These are phyloP conservation scores for Yamadazyma sp. DNA, from an alignment of 1,139 yeast genomes.

Conservation along the genomic window DNA sequence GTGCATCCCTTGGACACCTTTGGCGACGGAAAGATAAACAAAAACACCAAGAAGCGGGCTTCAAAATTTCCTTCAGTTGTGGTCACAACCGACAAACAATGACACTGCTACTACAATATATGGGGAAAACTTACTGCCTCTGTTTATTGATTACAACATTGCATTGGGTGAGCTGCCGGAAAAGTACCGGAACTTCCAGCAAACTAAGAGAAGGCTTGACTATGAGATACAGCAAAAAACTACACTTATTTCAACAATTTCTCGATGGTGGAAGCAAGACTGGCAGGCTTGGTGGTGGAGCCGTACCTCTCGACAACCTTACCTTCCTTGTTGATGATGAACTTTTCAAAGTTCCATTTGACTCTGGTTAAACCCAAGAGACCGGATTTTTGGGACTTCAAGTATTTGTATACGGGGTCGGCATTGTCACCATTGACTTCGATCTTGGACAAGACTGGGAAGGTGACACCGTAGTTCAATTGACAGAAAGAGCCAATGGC, in stretches of 20 bases:
- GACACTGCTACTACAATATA: too few relatives aligned
- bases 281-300: constrained; percentile 42
- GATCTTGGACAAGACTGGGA: constrained; percentile 84
- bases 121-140: too few relatives aligned
- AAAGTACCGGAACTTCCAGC: too few relatives aligned
- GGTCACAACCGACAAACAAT: too few relatives aligned
- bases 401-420: constrained; percentile 76
- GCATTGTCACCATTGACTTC: constrained; percentile 85
- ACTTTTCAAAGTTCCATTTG: constrained; percentile 55
- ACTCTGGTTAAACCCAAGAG: constrained; percentile 45
- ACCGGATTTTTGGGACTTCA: constrained; percentile 56
- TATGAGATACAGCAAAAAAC: neutral
- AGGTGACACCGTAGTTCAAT: constrained; percentile 58
- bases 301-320: constrained; percentile 46
- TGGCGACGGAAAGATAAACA: too few relatives aligned
- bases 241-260: constrained; percentile 28
- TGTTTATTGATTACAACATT: too few relatives aligned
- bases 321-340: constrained; percentile 46
- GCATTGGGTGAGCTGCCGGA: constrained; percentile 1
- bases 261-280: constrained; percentile 38
- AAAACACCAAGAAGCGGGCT: too few relatives aligned
- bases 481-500: constrained; percentile 43
- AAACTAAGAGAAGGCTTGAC: too few relatives aligned
- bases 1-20: too few relatives aligned
- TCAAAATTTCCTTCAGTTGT: too few relatives aligned